A percentile compares a stretch with the other conserved stretches of the same genome.
Evolutionary conservation across 768 basidiomycete species (phyloP).

Genomic region (Tricholoma saponaceum): DNA sequence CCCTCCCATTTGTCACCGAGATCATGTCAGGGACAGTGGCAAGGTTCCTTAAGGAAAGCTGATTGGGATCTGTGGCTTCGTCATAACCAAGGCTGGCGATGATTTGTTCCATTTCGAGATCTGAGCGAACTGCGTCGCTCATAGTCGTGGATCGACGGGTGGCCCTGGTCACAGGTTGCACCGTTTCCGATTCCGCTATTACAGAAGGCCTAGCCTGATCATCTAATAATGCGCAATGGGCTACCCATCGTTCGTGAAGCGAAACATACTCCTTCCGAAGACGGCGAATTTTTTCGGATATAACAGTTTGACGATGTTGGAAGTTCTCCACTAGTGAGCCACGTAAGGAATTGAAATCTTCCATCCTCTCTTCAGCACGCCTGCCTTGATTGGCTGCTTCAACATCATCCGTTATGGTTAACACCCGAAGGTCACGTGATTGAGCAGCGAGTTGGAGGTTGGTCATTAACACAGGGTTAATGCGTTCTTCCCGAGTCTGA

Average conservation of each 20-base stretch:
- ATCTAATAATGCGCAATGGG: slow-evolving; percentile 68
- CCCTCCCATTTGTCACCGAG: slow-evolving; percentile 54
- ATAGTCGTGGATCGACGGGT: slow-evolving; percentile 68
- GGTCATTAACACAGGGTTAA: slow-evolving; percentile 58
- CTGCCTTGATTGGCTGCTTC: slow-evolving; percentile 41
- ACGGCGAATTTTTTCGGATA: slow-evolving; percentile 49
- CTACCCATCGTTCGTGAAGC: slow-evolving; percentile 70
- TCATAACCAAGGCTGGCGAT: slow-evolving; percentile 92
- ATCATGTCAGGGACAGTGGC: slow-evolving; percentile 92
- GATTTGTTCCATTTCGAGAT: slow-evolving; percentile 96
- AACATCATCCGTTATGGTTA: slow-evolving; percentile 39
- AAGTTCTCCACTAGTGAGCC: slow-evolving; percentile 53
- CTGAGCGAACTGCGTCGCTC: slow-evolving; percentile 89
- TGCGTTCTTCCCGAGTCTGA: slow-evolving; percentile 58
- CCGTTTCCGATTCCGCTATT: slow-evolving; percentile 31
- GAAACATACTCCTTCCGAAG: slow-evolving; percentile 64
- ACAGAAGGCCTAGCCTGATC: slow-evolving; percentile 44
- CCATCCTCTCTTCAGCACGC: slow-evolving; percentile 29
- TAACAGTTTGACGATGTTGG: slow-evolving; percentile 42
- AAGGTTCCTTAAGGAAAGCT: slow-evolving; percentile 80
- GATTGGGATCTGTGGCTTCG: slow-evolving; percentile 87
- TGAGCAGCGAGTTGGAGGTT: slow-evolving; percentile 45
- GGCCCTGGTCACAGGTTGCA: slow-evolving; percentile 48
- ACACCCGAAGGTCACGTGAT: slow-evolving; percentile 22
- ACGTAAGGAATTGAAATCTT: slow-evolving; percentile 36